A percentile compares a stretch with the other conserved stretches of the same genome.
phyloP scores from a whole-genome alignment of 2,329 filamentous ascomycete genomes.

The Paraphaeosphaeria sporulosa region DNA sequence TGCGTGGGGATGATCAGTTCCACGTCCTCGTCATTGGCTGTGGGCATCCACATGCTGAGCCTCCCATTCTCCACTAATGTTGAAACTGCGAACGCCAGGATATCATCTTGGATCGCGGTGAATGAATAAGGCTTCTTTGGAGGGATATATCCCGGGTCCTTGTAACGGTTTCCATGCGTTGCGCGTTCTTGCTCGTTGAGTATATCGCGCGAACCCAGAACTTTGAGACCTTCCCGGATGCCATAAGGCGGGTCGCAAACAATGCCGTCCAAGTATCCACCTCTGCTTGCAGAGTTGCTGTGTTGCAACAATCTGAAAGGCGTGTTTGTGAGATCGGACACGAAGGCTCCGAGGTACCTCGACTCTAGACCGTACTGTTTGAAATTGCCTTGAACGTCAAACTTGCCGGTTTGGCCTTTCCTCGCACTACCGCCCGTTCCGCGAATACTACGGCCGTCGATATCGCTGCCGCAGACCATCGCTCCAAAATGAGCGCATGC shows the following conservation, averaged over 20 bases:
- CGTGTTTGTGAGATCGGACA: slow-evolving; percentile 86
- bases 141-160: slow-evolving; percentile 70
- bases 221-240: slow-evolving; percentile 87
- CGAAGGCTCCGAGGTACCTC: slow-evolving; percentile 78
- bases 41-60: slow-evolving; percentile 97
- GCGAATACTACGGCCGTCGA: slow-evolving; percentile 87
- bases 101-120: slow-evolving; percentile 85
- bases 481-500: slow-evolving; percentile 92
- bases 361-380: slow-evolving; percentile 76
- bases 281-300: slow-evolving; percentile 19
- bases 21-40: slow-evolving; percentile 67
- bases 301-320: slow-evolving; percentile 62
- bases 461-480: slow-evolving; percentile 84
- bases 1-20: slow-evolving; percentile 81
- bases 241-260: slow-evolving; percentile 97
- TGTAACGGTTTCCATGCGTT: slow-evolving; percentile 37
- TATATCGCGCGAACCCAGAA: slow-evolving; percentile 76
- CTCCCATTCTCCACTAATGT: slow-evolving; percentile 81
- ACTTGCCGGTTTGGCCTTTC: slow-evolving; percentile 50
- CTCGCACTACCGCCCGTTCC: slow-evolving; percentile 63
- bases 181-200: slow-evolving; percentile 33
- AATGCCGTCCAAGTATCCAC: slow-evolving; percentile 81
- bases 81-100: slow-evolving; percentile 79
- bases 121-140: slow-evolving; percentile 95
- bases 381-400: slow-evolving; percentile 75